phyloP scores from a whole-genome alignment of 1,139 yeast species.

The Sugiyamaella japonica region DNA sequence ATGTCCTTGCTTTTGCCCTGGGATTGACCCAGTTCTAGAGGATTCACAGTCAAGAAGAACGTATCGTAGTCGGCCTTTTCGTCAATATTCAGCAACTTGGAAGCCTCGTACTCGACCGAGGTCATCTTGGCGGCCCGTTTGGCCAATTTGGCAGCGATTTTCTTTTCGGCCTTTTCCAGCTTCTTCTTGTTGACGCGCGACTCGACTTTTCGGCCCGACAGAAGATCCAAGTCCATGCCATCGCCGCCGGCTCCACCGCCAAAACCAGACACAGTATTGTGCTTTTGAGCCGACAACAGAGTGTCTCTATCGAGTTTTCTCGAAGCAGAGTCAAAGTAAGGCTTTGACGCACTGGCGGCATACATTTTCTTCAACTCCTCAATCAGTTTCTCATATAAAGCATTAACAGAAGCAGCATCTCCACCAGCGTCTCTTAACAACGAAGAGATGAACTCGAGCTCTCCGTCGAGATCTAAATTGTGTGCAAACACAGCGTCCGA shows the following conservation, averaged over 20 bases:
- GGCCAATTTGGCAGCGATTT: slow-evolving; percentile 94
- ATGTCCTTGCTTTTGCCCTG: slow-evolving; percentile 96
- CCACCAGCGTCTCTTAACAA: slow-evolving; percentile 85
- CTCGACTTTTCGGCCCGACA: slow-evolving; percentile 88
- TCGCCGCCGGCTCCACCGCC: slow-evolving; percentile 50
- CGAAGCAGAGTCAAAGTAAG: slow-evolving; percentile 71
- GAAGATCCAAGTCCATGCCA: slow-evolving; percentile 75
- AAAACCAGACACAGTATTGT: slow-evolving; percentile 31
- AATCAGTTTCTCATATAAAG: slow-evolving; percentile 49
- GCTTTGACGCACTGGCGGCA: slow-evolving; percentile 61
- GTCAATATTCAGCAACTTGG: slow-evolving; percentile 70
- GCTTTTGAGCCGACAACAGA: slow-evolving; percentile 39
- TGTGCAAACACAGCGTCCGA: slow-evolving; percentile 84
- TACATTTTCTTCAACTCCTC: slow-evolving; percentile 57
- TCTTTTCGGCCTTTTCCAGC: slow-evolving; percentile 93
- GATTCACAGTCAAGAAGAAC: slow-evolving; percentile 91
- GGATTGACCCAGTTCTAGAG: slow-evolving; percentile 76
- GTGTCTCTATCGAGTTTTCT: slow-evolving; percentile 55
- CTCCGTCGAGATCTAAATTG: slow-evolving; percentile 58
- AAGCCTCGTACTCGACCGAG: slow-evolving; percentile 76
- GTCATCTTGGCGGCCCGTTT: slow-evolving; percentile 71
- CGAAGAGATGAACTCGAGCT: slow-evolving; percentile 62
- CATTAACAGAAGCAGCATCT: slow-evolving; percentile 50
- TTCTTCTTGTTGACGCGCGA: slow-evolving; percentile 94
- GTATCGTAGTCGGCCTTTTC: slow-evolving; percentile 80